Evolutionary conservation across 2,329 filamentous ascomycete genomes (phyloP).

Genomic region (Phialophora tarda): DNA sequence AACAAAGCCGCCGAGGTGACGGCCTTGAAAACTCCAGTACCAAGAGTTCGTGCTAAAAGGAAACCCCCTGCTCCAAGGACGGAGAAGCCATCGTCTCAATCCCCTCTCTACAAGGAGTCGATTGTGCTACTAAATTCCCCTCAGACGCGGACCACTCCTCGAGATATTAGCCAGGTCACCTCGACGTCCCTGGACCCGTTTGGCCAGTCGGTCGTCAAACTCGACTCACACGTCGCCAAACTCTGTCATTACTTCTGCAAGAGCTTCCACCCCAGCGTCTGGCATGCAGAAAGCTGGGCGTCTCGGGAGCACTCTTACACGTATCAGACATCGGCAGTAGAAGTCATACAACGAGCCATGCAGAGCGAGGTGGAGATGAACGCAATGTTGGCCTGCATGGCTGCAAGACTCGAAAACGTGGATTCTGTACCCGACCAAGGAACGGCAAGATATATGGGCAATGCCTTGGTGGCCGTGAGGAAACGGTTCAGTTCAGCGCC

Average conservation of each 20-base stretch:
- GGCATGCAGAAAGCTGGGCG: conserved; percentile 35
- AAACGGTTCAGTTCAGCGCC: conserved; percentile 32
- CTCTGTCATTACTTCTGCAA: conserved; percentile 36
- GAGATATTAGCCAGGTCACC: conserved; percentile 33
- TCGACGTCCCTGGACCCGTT: conserved; percentile 33
- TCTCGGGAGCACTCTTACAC: conserved; percentile 32
- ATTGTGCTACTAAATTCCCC: conserved; percentile 24
- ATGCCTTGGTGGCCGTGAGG: conserved; percentile 32
- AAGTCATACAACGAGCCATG: conserved; percentile 33
- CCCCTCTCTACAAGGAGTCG: conserved; percentile 8
- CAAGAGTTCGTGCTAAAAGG: not conserved
- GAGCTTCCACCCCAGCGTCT: conserved; percentile 36
- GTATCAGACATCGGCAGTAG: conserved; percentile 28
- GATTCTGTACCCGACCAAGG: conserved; percentile 31
- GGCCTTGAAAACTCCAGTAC: not conserved
- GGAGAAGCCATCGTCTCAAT: not conserved
- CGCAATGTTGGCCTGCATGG: conserved; percentile 37
- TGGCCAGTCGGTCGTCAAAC: conserved; percentile 32
- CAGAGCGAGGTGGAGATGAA: conserved; percentile 38
- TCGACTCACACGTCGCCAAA: conserved; percentile 33
- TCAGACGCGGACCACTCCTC: conserved; percentile 14
- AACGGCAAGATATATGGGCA: conserved; percentile 36
- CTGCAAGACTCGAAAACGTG: conserved; percentile 35
- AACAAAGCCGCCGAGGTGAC: conserved; percentile 6
- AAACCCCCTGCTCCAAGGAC: not conserved